Base-by-base conservation (phyloP, 164 flowering plant species). In the Paratinospora sagittata region DNA sequence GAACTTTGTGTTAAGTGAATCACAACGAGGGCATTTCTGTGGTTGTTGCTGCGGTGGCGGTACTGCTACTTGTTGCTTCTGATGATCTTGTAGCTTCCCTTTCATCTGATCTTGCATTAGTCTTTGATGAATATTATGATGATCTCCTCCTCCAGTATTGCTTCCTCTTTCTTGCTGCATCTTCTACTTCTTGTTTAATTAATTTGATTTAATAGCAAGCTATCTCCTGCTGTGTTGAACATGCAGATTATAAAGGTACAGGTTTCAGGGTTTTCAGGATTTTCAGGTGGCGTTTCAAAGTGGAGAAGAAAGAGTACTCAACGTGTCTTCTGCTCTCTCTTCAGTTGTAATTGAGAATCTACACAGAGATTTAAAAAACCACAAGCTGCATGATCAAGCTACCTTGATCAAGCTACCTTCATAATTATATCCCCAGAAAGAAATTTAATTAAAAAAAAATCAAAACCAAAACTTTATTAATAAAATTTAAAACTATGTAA, bases 1-100 rank as follows among this genome's bases (percentile, higher is more conserved):
- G 36, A 77, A 84, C 76, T 77, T 77, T 45, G 79, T 77, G 45
- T 77, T 73, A 3, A 58, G 67, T 14, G 79, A 77, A 2, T 77
- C 76, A 58, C 79, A 77, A 55, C 79, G 72, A 41, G 76, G 79
- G 24, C 79, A 77, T 41, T 73, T 71, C 21, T 71, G 78, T 0
- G 72, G 76, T 33, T 69, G 76, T 21, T 65, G 76, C 49, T 70
- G 74, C 33, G 34, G 83, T 27, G 55, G 34, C 39, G n/a, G n/a
- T 75, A 39, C 7, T 75, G 74, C 4, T 49, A 63, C 60, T 63
- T 72, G 82, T 14, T 75, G 47, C 6, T 75, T 74, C 8, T 47
- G 68, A 63, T 66, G 74, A 69, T 81, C 82, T 55, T 74, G 79
- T 33, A 65, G 75, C 5, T 66, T 37, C 39, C 27, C 33, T 5